Percentiles rank a stretch among this genome's conserved stretches.
Evolutionary conservation across 1,139 yeast species (phyloP).

Genomic region (Hansenula lynferdii): DNA sequence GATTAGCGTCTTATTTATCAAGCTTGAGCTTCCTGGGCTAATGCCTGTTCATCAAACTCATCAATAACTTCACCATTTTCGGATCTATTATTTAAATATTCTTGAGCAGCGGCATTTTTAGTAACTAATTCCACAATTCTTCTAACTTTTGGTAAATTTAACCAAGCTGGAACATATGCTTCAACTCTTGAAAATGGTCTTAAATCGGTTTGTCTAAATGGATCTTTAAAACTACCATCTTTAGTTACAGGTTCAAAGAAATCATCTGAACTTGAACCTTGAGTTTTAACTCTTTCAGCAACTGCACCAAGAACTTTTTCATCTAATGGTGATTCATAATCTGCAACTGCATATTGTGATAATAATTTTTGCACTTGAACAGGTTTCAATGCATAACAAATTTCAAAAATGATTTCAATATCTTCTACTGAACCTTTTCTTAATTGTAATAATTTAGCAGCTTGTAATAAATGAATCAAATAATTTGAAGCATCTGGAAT

Average conservation of each 20-base stretch:
- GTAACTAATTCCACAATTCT: constrained; percentile 89
- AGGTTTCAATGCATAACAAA: constrained; percentile 91
- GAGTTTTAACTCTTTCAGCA: constrained; percentile 76
- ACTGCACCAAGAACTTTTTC: constrained; percentile 79
- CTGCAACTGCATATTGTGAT: constrained; percentile 87
- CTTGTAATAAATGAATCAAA: constrained; percentile 86
- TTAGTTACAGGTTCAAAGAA: constrained; percentile 56
- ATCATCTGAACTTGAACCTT: constrained; percentile 54
- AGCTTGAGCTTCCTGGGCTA: neutral
- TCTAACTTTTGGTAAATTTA: constrained; percentile 84
- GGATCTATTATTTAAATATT: constrained; percentile 10
- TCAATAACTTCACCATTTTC: constrained; percentile 8
- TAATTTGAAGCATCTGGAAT: constrained; percentile 87
- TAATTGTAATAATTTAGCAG: constrained; percentile 88
- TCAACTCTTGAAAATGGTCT: constrained; percentile 88
- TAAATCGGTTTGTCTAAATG: constrained; percentile 80
- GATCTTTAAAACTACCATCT: constrained; percentile 80
- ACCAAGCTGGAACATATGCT: constrained; percentile 95
- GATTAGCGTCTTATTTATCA: no score
- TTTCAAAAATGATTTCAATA: constrained; percentile 88
- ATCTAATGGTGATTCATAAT: constrained; percentile 91
- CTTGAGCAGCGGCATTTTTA: constrained; percentile 53
- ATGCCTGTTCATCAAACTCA: constrained; percentile 1
- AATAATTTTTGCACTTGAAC: constrained; percentile 91
- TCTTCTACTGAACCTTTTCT: constrained; percentile 89